A percentile compares a stretch with the other conserved stretches of the same genome.
Conservation (phyloP, 768 basidiomycete genomes). For the Mrakia frigida region DNA sequence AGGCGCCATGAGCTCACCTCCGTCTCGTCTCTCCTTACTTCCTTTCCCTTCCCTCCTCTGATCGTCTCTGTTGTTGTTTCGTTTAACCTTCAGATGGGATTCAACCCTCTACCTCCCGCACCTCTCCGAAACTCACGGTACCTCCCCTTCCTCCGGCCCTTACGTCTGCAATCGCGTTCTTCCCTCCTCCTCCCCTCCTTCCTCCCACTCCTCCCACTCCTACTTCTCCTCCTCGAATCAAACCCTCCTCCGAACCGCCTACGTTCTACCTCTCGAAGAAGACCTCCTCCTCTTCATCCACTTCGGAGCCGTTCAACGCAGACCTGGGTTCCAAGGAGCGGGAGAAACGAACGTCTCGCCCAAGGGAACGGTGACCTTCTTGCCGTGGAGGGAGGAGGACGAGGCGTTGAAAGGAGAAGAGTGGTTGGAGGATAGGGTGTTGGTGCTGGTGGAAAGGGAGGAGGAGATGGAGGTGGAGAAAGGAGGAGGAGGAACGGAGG, state of each 20-base stretch:
- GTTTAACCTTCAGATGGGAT: neutral
- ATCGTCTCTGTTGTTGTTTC: too few species aligned
- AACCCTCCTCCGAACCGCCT: neutral
- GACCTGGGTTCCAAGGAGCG: neutral
- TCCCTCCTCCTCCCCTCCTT: neutral
- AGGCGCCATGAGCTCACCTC: neutral
- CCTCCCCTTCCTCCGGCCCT: neutral
- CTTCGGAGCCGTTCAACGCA: neutral
- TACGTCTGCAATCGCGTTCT: neutral
- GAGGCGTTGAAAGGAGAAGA: neutral
- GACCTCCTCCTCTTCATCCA: neutral
- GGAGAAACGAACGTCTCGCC: neutral
- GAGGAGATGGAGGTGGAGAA: neutral
- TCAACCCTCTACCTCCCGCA: neutral
- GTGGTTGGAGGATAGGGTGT: conserved; percentile 1
- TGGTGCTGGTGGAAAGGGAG: neutral
- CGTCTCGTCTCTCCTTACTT: neutral
- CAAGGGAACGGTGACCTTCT: neutral
- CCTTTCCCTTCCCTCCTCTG: neutral
- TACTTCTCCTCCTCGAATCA: neutral
- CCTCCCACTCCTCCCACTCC: neutral
- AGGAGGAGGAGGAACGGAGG: neutral
- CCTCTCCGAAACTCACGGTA: neutral
- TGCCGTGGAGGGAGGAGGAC: conserved; percentile 2
- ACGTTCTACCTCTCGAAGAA: neutral